phyloP scores from a whole-genome alignment of 441 rosid genomes.

The Croton laevigatus region DNA sequence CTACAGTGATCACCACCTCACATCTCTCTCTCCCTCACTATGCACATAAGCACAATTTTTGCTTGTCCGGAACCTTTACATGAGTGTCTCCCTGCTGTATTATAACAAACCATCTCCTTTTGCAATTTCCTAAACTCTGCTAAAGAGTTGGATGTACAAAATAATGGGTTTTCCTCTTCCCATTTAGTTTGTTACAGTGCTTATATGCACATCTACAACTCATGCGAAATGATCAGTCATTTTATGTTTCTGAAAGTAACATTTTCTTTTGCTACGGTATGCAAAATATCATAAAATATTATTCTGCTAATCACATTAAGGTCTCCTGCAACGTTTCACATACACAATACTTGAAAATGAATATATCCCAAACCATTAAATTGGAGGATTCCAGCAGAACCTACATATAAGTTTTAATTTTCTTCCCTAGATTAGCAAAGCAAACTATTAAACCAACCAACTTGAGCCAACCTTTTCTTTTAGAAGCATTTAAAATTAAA shows the following conservation, averaged over 20 bases:
- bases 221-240: background rate
- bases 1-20: background rate
- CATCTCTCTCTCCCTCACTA: background rate
- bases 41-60: background rate
- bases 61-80: background rate
- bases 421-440: background rate
- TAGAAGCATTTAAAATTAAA: background rate
- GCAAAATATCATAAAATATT: background rate
- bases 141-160: background rate
- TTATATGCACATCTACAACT: background rate
- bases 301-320: background rate
- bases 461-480: background rate
- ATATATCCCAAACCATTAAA: background rate
- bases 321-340: conserved; percentile 4
- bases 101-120: background rate
- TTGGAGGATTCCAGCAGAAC: background rate
- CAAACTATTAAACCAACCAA: background rate
- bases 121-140: background rate
- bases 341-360: background rate
- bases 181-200: background rate
- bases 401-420: background rate
- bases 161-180: background rate
- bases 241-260: background rate
- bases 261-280: background rate
- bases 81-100: background rate